These are phyloP conservation scores for Gonapodya prolifera DNA, from an alignment of 192 early-diverging fungal species.

Conservation along the genomic window DNA sequence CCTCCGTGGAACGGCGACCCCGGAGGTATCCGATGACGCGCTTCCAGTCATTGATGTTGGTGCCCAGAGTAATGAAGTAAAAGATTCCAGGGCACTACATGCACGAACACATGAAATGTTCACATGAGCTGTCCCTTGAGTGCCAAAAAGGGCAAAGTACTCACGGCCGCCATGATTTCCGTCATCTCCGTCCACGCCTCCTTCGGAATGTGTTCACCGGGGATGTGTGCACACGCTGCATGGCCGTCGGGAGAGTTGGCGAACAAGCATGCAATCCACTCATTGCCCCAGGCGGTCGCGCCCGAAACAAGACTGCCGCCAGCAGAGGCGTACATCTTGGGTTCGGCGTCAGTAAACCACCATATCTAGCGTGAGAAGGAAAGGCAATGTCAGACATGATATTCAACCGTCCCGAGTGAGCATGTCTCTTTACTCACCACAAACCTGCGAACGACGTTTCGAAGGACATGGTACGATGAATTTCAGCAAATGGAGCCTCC, in stretches of 20 bases:
- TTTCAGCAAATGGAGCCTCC: no score
- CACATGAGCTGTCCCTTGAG: not conserved
- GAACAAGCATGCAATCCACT: not conserved
- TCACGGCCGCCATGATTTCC: not conserved
- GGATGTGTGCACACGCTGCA: not conserved
- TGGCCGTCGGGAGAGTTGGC: not conserved
- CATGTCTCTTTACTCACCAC: not conserved
- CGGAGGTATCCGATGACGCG: not conserved
- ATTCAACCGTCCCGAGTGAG: not conserved
- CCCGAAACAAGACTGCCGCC: not conserved
- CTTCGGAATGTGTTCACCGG: not conserved
- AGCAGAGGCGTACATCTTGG: not conserved
- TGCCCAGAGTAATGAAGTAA: slow-evolving; percentile 3
- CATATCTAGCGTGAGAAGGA: not conserved
- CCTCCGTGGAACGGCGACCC: not conserved
- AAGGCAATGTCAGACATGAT: not conserved
- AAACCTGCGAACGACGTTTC: no score
- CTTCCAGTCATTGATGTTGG: not conserved
- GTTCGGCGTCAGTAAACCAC: slow-evolving; percentile 7
- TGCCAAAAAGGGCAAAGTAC: no score
- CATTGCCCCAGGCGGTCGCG: not conserved
- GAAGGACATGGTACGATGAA: no score
- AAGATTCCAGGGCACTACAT: not conserved
- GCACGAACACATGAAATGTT: not conserved
- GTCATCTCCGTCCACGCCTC: not conserved